Percentiles rank a stretch among this genome's conserved stretches.
phyloP scores from a whole-genome alignment of 192 early-diverging fungal species.

The Endogone sp. region DNA sequence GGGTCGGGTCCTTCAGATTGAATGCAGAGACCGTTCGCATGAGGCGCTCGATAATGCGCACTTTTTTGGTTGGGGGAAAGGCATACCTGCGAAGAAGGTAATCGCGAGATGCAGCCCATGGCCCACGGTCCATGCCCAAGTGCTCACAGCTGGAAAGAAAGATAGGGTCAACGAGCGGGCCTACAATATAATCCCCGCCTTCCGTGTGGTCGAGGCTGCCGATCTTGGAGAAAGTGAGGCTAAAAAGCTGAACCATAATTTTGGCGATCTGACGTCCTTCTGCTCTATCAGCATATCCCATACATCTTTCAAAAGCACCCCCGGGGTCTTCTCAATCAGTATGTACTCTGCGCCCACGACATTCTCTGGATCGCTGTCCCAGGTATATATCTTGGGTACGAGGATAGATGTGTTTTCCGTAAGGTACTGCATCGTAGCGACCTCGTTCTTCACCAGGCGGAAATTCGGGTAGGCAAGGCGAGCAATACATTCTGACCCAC shows the following conservation, averaged over 20 bases:
- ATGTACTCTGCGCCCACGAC: conserved; percentile 1
- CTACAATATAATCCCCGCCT: background rate
- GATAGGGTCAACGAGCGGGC: background rate
- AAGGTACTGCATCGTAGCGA: background rate
- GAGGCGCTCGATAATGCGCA: no score
- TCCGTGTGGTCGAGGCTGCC: background rate
- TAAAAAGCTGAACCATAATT: background rate
- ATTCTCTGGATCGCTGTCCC: background rate
- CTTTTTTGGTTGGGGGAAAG: background rate
- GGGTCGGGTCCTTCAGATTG: no score
- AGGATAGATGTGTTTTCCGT: background rate
- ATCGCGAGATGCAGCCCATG: background rate
- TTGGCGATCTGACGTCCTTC: background rate
- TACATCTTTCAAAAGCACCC: background rate
- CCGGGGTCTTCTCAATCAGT: background rate
- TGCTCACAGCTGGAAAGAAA: background rate
- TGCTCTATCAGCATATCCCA: conserved; percentile 5
- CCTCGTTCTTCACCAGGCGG: background rate
- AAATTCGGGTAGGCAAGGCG: background rate
- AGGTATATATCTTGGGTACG: background rate
- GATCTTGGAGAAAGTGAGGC: conserved; percentile 1
- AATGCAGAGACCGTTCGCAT: no score
- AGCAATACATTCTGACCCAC: background rate
- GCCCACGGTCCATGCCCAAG: background rate
- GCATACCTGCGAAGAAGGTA: background rate